Evolutionary conservation across 371 early-diverging fungal genomes (phyloP).

Genomic region (Nosema granulosis): DNA sequence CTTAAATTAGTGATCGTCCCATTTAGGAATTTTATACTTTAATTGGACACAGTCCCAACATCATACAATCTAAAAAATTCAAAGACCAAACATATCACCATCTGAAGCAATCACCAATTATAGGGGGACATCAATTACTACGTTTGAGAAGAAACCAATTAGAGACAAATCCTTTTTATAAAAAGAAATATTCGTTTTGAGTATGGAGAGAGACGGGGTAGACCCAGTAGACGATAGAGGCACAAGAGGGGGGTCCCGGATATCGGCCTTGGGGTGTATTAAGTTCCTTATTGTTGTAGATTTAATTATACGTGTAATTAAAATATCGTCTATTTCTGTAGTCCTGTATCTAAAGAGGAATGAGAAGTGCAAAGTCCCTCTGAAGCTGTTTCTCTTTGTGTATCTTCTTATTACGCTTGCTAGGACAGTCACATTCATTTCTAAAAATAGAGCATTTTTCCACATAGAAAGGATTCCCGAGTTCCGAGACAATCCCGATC

Average conservation of each 20-base stretch:
- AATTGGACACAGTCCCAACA: too few relatives aligned
- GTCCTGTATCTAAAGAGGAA: conserved; percentile 61
- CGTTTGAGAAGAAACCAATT: neutral
- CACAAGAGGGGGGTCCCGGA: neutral
- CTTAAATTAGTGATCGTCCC: too few relatives aligned
- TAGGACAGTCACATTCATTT: conserved; percentile 59
- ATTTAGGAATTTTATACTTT: too few relatives aligned
- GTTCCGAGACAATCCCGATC: conserved; percentile 65
- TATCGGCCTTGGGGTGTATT: conserved; percentile 61
- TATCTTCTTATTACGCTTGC: conserved; percentile 60
- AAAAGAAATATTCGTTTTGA: neutral
- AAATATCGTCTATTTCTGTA: conserved; percentile 45
- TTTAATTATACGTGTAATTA: conserved; percentile 56
- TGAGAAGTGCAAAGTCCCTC: conserved; percentile 58
- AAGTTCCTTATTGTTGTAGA: conserved; percentile 51
- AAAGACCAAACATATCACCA: too few relatives aligned
- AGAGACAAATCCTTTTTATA: neutral
- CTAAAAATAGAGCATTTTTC: conserved; percentile 65
- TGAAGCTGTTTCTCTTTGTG: conserved; percentile 65
- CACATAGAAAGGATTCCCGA: conserved; percentile 63
- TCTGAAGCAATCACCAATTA: too few relatives aligned
- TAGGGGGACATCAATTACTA: neutral
- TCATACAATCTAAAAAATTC: too few relatives aligned
- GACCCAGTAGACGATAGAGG: too few relatives aligned
- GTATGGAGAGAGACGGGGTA: neutral